These are phyloP conservation scores for Sarcomyxa edulis DNA, from an alignment of 768 basidiomycete species.

Conservation along the genomic window DNA sequence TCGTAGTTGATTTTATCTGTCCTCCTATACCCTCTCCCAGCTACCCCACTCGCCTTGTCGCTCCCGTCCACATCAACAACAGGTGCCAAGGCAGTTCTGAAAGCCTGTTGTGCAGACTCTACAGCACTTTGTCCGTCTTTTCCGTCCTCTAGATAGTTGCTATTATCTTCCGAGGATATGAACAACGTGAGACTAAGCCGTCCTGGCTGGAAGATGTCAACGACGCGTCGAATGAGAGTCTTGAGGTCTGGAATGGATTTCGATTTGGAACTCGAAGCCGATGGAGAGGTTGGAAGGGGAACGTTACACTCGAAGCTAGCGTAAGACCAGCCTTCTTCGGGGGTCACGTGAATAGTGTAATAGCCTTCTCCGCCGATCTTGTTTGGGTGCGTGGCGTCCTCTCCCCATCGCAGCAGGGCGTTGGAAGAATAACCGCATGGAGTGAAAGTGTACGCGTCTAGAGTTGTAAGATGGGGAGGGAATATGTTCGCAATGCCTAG, in stretches of 20 bases:
- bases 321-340: slow-evolving; percentile 97
- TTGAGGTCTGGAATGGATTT: slow-evolving; percentile 65
- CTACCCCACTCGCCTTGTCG: neutral
- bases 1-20: slow-evolving; percentile 99
- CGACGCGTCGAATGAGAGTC: slow-evolving; percentile 82
- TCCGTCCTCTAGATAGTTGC: slow-evolving; percentile 22
- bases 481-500: slow-evolving; percentile 84
- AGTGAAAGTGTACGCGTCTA: slow-evolving; percentile 90
- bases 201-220: slow-evolving; percentile 88
- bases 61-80: slow-evolving; percentile 8
- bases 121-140: slow-evolving; percentile 48
- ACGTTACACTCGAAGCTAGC: slow-evolving; percentile 99
- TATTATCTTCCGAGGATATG: slow-evolving; percentile 65
- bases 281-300: slow-evolving; percentile 45
- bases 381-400: slow-evolving; percentile 20
- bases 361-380: slow-evolving; percentile 69
- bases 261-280: slow-evolving; percentile 17
- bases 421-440: slow-evolving; percentile 98
- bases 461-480: slow-evolving; percentile 66
- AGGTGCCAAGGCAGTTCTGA: slow-evolving; percentile 52
- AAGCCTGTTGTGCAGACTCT: slow-evolving; percentile 71
- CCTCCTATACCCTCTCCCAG: slow-evolving; percentile 50
- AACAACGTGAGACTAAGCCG: slow-evolving; percentile 86
- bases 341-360: slow-evolving; percentile 98
- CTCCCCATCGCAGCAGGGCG: slow-evolving; percentile 70